A percentile compares a stretch with the other conserved stretches of the same genome.
These are phyloP conservation scores for Mercurialis annua DNA, from an alignment of 345 rosid genomes.

Conservation along the genomic window DNA sequence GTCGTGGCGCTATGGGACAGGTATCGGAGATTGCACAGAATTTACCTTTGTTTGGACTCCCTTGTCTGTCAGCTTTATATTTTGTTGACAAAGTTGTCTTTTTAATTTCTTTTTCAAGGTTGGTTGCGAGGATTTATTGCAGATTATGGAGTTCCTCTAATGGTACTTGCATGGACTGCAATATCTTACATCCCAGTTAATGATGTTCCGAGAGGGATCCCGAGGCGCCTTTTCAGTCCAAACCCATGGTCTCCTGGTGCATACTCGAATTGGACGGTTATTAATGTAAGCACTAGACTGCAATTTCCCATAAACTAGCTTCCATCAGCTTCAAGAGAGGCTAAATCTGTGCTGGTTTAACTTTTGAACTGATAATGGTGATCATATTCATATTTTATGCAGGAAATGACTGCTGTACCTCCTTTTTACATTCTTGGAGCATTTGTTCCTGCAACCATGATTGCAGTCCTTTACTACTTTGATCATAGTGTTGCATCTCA, in stretches of 20 bases:
- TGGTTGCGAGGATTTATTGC: conserved; percentile 78
- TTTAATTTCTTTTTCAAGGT: conserved; percentile 33
- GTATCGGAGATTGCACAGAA: conserved; percentile 29
- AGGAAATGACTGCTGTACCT: conserved; percentile 88
- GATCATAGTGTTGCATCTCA: conserved; percentile 96
- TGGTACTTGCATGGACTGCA: conserved; percentile 90
- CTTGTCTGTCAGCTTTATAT: neutral
- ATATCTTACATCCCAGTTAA: conserved; percentile 65
- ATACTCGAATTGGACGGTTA: conserved; percentile 79
- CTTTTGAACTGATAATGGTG: conserved; percentile 10
- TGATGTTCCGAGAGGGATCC: conserved; percentile 75
- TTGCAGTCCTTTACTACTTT: conserved; percentile 86
- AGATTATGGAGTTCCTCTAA: conserved; percentile 89
- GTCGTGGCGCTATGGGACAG: conserved; percentile 85
- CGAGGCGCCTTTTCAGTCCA: conserved; percentile 94
- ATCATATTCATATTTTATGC: conserved; percentile 26
- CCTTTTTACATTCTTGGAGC: conserved; percentile 76
- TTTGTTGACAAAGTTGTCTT: neutral
- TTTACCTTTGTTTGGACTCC: neutral
- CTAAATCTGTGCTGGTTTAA: conserved; percentile 1
- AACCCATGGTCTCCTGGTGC: conserved; percentile 97
- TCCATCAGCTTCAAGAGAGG: neutral
- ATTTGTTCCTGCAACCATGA: conserved; percentile 91
- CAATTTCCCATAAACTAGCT: conserved; percentile 1
- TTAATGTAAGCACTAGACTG: conserved; percentile 43